Conservation (phyloP, 2,329 filamentous ascomycete species). For the Juglanconis sp. region DNA sequence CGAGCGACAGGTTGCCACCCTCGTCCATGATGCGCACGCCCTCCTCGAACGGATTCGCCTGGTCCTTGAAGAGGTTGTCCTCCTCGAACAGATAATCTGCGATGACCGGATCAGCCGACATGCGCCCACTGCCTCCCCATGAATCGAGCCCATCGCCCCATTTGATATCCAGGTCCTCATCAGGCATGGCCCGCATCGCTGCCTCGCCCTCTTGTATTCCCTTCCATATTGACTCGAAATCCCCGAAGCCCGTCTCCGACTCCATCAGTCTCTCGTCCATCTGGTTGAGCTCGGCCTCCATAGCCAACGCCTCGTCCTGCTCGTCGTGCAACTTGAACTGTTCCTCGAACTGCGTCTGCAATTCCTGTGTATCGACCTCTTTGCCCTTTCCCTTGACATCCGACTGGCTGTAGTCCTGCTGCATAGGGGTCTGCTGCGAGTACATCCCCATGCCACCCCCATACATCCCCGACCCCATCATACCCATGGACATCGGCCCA, state of each 20-base stretch:
- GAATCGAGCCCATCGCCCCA: constrained; percentile 58
- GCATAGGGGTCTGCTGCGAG: constrained; percentile 33
- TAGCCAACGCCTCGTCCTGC: constrained; percentile 63
- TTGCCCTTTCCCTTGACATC: constrained; percentile 78
- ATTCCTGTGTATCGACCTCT: constrained; percentile 76
- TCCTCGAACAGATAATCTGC: constrained; percentile 94
- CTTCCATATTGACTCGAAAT: constrained; percentile 88
- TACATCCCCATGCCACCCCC: constrained; percentile 49
- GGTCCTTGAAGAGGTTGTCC: constrained; percentile 82
- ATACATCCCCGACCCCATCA: constrained; percentile 57
- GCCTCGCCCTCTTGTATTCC: constrained; percentile 76
- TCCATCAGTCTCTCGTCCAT: constrained; percentile 66
- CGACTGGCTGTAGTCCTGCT: constrained; percentile 40
- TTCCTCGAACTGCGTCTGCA: constrained; percentile 39
- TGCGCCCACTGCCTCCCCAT: constrained; percentile 64
- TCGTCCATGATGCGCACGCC: constrained; percentile 90
- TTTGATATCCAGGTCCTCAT: constrained; percentile 50
- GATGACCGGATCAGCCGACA: constrained; percentile 69
- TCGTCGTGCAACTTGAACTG: constrained; percentile 43
- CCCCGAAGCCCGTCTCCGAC: constrained; percentile 73
- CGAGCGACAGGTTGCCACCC: constrained; percentile 89
- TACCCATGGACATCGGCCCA: constrained; percentile 41
- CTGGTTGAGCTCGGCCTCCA: constrained; percentile 83
- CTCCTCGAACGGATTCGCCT: constrained; percentile 85
- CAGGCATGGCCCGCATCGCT: constrained; percentile 67